phyloP scores from a whole-genome alignment of 805 yeast species.

The Torulaspora franciscae region DNA sequence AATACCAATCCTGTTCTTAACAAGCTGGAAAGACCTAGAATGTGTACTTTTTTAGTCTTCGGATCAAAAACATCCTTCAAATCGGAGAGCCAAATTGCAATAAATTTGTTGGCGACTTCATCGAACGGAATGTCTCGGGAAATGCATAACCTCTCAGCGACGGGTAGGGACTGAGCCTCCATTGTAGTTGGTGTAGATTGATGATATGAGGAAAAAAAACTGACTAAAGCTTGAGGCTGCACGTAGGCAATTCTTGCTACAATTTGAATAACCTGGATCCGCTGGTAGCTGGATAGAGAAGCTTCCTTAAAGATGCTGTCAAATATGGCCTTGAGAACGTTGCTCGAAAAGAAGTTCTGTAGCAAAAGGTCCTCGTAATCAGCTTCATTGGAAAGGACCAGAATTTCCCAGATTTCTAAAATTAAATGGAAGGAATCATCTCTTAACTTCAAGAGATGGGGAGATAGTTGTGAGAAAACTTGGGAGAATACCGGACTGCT shows the following conservation, averaged over 20 bases:
- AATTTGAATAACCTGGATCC: conserved; percentile 35
- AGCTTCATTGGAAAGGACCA: conserved; percentile 26
- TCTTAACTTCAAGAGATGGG: conserved; percentile 55
- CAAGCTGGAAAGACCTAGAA: conserved; percentile 56
- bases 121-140: conserved; percentile 28
- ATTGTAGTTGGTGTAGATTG: conserved; percentile 19
- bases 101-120: conserved; percentile 28
- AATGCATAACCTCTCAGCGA: conserved; percentile 22
- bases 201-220: conserved; percentile 30
- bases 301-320: conserved; percentile 32
- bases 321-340: conserved; percentile 25
- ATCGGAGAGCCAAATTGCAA: conserved; percentile 42
- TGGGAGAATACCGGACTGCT: conserved; percentile 25
- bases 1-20: conserved; percentile 37
- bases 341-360: conserved; percentile 28
- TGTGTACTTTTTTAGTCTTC: conserved; percentile 61
- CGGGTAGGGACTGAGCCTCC: conserved; percentile 23
- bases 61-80: conserved; percentile 64
- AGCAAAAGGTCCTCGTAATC: conserved; percentile 23
- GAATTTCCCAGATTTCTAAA: conserved; percentile 38
- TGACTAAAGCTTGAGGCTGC: conserved; percentile 33
- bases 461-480: conserved; percentile 47
- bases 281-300: conserved; percentile 30
- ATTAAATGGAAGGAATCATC: conserved; percentile 60
- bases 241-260: conserved; percentile 37